A percentile compares a stretch with the other conserved stretches of the same genome.
phyloP scores from a whole-genome alignment of 2,329 filamentous ascomycete species.

The Arthrobotrys sphaeroides region DNA sequence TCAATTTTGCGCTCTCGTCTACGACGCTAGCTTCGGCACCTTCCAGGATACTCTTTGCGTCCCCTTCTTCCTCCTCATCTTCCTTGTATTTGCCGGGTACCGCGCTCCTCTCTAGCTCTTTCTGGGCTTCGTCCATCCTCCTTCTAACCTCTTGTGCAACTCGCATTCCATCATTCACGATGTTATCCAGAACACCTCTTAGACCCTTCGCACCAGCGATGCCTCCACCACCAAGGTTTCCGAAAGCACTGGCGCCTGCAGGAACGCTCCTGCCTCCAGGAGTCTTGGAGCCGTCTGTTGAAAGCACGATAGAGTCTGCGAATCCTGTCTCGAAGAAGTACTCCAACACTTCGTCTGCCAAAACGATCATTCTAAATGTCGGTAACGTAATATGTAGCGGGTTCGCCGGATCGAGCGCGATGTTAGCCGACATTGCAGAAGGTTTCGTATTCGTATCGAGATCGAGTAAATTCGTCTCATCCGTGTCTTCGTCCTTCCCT shows the following conservation, averaged over 20 bases:
- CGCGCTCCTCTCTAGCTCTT: conserved; percentile 85
- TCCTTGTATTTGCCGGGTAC: conserved; percentile 69
- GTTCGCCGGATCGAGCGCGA: conserved; percentile 88
- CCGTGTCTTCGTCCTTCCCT: conserved; percentile 7
- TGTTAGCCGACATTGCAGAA: conserved; percentile 80
- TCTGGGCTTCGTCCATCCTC: conserved; percentile 94
- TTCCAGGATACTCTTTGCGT: conserved; percentile 67
- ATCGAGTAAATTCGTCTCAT: not conserved
- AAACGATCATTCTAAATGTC: conserved; percentile 97
- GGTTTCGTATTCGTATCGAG: conserved; percentile 62
- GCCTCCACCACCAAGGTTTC: conserved; percentile 65
- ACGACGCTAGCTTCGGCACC: conserved; percentile 76
- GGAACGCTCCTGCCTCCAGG: conserved; percentile 60
- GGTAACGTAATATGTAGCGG: conserved; percentile 95
- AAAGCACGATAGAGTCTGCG: conserved; percentile 87
- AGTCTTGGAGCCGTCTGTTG: conserved; percentile 60
- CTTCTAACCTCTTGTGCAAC: conserved; percentile 87
- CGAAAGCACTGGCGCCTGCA: conserved; percentile 61
- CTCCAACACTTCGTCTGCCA: conserved; percentile 93
- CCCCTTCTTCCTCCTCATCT: conserved; percentile 75
- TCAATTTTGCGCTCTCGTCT: conserved; percentile 60
- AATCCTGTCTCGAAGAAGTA: conserved; percentile 98
- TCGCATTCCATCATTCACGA: conserved; percentile 95
- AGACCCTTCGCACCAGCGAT: conserved; percentile 74
- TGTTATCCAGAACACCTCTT: conserved; percentile 92